These are phyloP conservation scores for Fraxinus floribunda DNA, from an alignment of 305 asterid genomes.

Conservation along the genomic window DNA sequence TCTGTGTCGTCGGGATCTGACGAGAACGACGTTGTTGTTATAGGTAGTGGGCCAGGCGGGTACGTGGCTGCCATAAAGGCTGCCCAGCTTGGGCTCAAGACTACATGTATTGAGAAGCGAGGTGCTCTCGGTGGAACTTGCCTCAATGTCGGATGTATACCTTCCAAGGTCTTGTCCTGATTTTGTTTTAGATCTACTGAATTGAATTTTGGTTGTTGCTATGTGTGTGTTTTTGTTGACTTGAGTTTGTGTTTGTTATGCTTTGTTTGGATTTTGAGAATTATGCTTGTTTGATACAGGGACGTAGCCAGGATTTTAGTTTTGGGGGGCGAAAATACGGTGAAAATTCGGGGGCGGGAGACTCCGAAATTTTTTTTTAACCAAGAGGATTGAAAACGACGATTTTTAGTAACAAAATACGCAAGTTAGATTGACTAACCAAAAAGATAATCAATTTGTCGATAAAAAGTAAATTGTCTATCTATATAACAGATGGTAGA, in stretches of 20 bases:
- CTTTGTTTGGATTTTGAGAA: background rate
- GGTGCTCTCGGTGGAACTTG: slow-evolving; percentile 57
- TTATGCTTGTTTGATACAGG: background rate
- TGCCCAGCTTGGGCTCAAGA: slow-evolving; percentile 51
- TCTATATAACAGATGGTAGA: too few relatives aligned
- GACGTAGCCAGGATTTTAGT: too few relatives aligned
- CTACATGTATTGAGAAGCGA: slow-evolving; percentile 49
- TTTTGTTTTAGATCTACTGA: background rate
- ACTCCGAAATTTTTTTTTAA: too few relatives aligned
- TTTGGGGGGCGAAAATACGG: too few relatives aligned
- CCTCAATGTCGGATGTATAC: slow-evolving; percentile 58
- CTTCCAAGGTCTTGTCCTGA: slow-evolving; percentile 39
- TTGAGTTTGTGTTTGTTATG: background rate
- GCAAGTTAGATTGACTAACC: too few relatives aligned
- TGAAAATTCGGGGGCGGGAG: too few relatives aligned
- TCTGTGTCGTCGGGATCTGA: background rate
- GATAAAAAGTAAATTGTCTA: too few relatives aligned
- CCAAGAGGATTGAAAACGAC: too few relatives aligned
- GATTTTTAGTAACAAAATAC: too few relatives aligned
- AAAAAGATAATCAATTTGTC: too few relatives aligned
- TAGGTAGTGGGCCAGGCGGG: slow-evolving; percentile 22
- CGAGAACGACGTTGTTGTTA: background rate
- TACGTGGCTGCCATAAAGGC: slow-evolving; percentile 50
- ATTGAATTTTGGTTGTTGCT: background rate
- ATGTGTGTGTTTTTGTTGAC: background rate